A percentile compares a stretch with the other conserved stretches of the same genome.
Conservation (phyloP, 805 yeast genomes). For the Zygoascus biomembranicola region DNA sequence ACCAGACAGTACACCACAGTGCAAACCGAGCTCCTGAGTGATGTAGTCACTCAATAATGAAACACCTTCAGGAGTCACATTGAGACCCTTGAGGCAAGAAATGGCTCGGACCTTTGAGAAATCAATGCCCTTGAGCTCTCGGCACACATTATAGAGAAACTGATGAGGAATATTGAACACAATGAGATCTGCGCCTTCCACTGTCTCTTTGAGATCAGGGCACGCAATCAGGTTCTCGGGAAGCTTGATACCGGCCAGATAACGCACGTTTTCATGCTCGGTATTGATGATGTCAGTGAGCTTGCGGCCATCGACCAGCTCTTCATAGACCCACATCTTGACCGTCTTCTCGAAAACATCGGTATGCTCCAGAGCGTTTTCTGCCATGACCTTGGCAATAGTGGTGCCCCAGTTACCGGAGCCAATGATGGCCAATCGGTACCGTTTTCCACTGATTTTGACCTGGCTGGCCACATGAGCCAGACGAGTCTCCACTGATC, state of each 20-base stretch:
- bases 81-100: constrained; percentile 93
- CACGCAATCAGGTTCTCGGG: constrained; percentile 85
- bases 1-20: constrained; percentile 95
- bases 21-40: constrained; percentile 69
- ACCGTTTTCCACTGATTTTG: constrained; percentile 29
- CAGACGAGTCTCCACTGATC: constrained; percentile 2
- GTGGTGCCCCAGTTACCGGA: constrained; percentile 99
- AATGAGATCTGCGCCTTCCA: constrained; percentile 72
- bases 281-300: constrained; percentile 87
- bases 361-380: constrained; percentile 67
- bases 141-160: constrained; percentile 70
- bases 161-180: constrained; percentile 97
- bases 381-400: constrained; percentile 90
- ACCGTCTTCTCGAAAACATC: constrained; percentile 65
- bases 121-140: constrained; percentile 70
- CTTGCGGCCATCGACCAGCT: constrained; percentile 60
- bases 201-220: constrained; percentile 73
- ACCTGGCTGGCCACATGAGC: constrained; percentile 7
- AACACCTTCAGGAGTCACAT: constrained; percentile 79
- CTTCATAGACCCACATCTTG: constrained; percentile 97
- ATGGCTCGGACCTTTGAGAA: constrained; percentile 71
- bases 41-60: constrained; percentile 73
- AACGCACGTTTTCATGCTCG: constrained; percentile 88
- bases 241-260: constrained; percentile 78
- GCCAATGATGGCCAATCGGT: constrained; percentile 71